Evolutionary conservation across 768 basidiomycete genomes (phyloP).

Genomic region (Auriscalpium microsporum): DNA sequence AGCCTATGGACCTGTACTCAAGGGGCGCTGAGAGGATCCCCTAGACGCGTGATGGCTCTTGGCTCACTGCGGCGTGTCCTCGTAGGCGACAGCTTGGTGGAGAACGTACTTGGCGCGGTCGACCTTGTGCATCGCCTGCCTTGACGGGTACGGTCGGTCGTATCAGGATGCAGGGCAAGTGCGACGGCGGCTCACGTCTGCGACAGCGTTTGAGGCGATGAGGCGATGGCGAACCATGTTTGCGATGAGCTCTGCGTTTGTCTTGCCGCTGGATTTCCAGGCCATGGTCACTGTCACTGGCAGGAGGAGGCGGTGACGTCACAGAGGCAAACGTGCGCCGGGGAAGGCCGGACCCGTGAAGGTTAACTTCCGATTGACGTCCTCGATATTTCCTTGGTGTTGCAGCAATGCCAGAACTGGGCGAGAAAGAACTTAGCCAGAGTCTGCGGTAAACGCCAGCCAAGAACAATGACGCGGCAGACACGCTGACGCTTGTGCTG

Average conservation of each 20-base stretch:
- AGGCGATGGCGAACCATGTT: slow-evolving; percentile 54
- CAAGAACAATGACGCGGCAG: no score
- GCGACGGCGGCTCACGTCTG: slow-evolving; percentile 34
- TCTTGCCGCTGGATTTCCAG: slow-evolving; percentile 66
- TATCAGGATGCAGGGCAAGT: neutral
- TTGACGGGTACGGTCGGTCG: neutral
- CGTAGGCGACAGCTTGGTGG: slow-evolving; percentile 31
- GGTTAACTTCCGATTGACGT: no score
- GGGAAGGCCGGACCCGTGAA: no score
- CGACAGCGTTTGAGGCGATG: slow-evolving; percentile 46
- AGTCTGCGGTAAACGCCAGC: no score
- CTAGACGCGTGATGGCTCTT: neutral
- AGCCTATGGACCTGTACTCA: slow-evolving; percentile 46
- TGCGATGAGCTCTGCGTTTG: slow-evolving; percentile 63
- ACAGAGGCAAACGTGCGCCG: no score
- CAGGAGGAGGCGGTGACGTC: neutral
- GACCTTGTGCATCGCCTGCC: slow-evolving; percentile 38
- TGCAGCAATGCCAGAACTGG: no score
- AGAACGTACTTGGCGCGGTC: slow-evolving; percentile 40
- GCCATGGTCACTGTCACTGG: slow-evolving; percentile 46
- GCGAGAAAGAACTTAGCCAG: no score
- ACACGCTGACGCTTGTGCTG: no score
- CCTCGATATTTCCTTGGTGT: no score
- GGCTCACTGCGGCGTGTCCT: slow-evolving; percentile 41
- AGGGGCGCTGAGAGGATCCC: neutral